Evolutionary conservation across 2,329 filamentous ascomycete species (phyloP).

Genomic region (Trichoderma cornu-damae): DNA sequence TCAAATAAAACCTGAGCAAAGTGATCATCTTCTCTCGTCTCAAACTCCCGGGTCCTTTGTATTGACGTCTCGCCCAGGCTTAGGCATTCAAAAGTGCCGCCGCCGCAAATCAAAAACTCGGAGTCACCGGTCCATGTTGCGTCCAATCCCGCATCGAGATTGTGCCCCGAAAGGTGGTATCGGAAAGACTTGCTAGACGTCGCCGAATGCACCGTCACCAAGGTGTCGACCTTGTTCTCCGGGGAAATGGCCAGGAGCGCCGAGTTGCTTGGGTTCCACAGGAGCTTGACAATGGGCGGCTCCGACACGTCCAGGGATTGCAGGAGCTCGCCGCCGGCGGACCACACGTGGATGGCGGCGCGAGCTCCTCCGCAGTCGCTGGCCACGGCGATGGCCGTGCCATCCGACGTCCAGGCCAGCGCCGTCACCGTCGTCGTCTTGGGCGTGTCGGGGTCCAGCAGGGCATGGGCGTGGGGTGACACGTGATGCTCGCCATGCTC

Average conservation of each 20-base stretch:
- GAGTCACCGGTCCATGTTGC: conserved; percentile 55
- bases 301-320: conserved; percentile 54
- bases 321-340: conserved; percentile 46
- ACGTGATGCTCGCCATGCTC: conserved; percentile 40
- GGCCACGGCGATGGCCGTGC: conserved; percentile 52
- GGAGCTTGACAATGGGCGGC: conserved; percentile 56
- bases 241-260: conserved; percentile 55
- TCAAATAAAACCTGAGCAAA: conserved; percentile 56
- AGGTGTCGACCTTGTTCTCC: conserved; percentile 45
- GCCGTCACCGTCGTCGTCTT: conserved; percentile 51
- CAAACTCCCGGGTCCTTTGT: conserved; percentile 43
- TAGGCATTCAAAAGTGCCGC: conserved; percentile 48
- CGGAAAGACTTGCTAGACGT: conserved; percentile 41
- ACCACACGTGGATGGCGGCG: conserved; percentile 54
- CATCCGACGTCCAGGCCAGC: conserved; percentile 57
- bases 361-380: conserved; percentile 46
- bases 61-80: conserved; percentile 45
- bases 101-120: conserved; percentile 56
- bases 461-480: conserved; percentile 34
- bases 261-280: conserved; percentile 54
- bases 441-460: conserved; percentile 52
- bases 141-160: conserved; percentile 51
- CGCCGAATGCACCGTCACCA: conserved; percentile 52
- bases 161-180: conserved; percentile 46
- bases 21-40: conserved; percentile 49